A percentile compares a stretch with the other conserved stretches of the same genome.
phyloP scores from a whole-genome alignment of 2,329 filamentous ascomycete genomes.

The Colletotrichum sp. region DNA sequence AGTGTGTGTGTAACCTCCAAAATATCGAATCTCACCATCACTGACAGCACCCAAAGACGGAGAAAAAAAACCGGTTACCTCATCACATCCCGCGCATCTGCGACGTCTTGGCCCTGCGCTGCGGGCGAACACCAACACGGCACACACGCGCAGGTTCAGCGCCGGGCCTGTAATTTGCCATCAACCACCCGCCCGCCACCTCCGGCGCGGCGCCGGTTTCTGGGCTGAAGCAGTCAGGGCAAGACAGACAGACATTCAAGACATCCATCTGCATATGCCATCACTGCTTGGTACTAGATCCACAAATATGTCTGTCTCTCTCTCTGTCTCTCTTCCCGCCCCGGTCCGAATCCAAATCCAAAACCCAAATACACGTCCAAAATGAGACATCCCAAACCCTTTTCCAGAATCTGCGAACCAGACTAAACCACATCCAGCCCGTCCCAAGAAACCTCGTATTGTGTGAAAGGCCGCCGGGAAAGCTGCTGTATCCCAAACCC shows the following conservation, averaged over 20 bases:
- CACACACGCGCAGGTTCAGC: neutral
- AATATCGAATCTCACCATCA: neutral
- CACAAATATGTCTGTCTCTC: neutral
- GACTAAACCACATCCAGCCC: neutral
- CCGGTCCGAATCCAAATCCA: neutral
- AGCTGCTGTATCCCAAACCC: neutral
- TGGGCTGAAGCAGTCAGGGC: neutral
- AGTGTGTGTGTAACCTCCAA: neutral
- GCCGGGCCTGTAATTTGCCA: neutral
- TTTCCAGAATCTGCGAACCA: neutral
- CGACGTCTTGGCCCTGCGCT: neutral
- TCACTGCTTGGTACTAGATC: neutral
- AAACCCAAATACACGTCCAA: neutral
- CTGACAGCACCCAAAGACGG: neutral
- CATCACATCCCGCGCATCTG: neutral
- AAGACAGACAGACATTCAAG: neutral
- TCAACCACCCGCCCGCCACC: neutral
- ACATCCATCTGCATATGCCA: neutral
- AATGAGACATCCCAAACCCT: neutral
- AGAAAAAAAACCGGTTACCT: neutral
- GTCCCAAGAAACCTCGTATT: neutral
- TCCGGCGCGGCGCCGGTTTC: neutral
- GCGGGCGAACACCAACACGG: neutral
- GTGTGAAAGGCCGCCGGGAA: neutral
- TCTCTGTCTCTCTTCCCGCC: neutral